These are phyloP conservation scores for Colletotrichum somersetense DNA, from an alignment of 2,329 filamentous ascomycete genomes.

Conservation along the genomic window DNA sequence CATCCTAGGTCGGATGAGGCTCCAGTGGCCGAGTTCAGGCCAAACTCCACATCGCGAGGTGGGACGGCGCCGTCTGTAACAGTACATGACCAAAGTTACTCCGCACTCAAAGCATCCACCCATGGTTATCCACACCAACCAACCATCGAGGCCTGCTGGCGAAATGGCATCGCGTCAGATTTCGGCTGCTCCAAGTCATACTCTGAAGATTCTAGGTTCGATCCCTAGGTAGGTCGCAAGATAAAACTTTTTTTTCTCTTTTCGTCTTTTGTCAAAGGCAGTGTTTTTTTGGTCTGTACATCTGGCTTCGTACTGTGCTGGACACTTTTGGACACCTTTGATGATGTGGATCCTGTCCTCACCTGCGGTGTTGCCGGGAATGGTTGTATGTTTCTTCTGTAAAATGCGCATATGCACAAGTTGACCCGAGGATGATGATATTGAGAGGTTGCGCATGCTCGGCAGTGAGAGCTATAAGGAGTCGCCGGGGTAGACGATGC, in stretches of 20 bases:
- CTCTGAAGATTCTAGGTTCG: constrained; percentile 42
- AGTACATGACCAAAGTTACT: background rate
- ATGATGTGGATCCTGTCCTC: too few relatives aligned
- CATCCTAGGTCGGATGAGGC: background rate
- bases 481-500: too few relatives aligned
- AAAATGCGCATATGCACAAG: background rate
- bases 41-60: background rate
- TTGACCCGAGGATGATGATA: background rate
- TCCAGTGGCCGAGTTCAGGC: background rate
- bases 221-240: constrained; percentile 40
- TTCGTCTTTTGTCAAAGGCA: background rate
- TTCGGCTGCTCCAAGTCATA: constrained; percentile 38
- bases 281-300: too few relatives aligned
- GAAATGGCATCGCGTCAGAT: constrained; percentile 43
- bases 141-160: constrained; percentile 36
- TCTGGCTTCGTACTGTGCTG: background rate
- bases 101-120: fast-evolving
- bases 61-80: background rate
- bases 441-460: background rate
- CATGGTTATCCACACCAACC: background rate
- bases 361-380: too few relatives aligned
- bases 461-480: too few relatives aligned
- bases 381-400: too few relatives aligned
- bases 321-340: background rate
- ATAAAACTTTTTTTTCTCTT: background rate